Base-by-base conservation (phyloP, 257 asterid species). In the Asclepias syriaca region DNA sequence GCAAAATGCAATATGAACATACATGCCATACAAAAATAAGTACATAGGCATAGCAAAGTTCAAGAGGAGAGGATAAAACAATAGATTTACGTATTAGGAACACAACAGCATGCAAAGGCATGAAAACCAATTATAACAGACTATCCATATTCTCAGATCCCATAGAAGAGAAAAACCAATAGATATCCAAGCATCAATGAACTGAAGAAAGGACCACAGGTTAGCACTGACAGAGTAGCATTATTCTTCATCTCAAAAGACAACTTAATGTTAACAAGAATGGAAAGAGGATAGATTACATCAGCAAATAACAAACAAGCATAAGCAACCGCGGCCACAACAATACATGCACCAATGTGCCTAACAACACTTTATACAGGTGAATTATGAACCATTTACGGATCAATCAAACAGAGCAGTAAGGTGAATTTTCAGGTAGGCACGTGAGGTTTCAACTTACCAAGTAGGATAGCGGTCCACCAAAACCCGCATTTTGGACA, bases 391-490 rank as follows among this genome's bases (percentile, higher is more conserved):
- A 43, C 48, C 48, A 43, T 43, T 40, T 43, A 43, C 48, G 39
- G 19, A 34, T 13, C 32, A 72, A 39, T 18, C 14, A n/a, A 73
- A 29, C 53, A 18, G 14, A 71, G 54, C 34, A 37, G 24, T 43
- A 27, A 66, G 43, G 50, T 51, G 55, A 39, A 67, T 40, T 64
- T 40, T 37, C 48, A 40, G 60, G 13, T 12, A 40, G 21, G 43
- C 37, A 50, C 34, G 64, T 18, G 65, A 57, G 13, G 48, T 49
- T 29, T 21, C 68, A 82, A 80, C 88, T 80, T 80, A 95, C 99
- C 99, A 95, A 46, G 95, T 87, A 63, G 99, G 99, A 89, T 92
- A 95, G 24, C 88, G 93, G 77, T 95, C 97, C 51, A 90, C 96
- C 34, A 84, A 57, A 85, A 95, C 95, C 79, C 92, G 98, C 98